Percentiles rank a stretch among this genome's conserved stretches.
Evolutionary conservation across 139 green algal species (phyloP).

Genomic region (Coelastrella sp.): DNA sequence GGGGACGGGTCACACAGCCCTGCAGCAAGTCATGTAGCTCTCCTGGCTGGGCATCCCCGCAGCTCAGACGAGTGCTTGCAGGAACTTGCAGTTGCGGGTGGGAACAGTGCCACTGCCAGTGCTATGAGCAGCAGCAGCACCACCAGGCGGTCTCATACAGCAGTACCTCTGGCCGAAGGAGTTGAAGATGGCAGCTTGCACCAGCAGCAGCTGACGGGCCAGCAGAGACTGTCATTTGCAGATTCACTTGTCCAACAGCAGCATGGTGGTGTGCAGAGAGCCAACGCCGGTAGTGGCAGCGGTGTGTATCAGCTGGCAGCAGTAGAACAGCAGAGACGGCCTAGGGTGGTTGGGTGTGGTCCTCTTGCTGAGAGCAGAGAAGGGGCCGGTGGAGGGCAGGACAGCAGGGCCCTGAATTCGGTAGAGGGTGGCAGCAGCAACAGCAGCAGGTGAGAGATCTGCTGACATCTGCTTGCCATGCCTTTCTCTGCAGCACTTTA

Average conservation of each 20-base stretch:
- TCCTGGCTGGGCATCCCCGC: not conserved
- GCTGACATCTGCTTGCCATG: not conserved
- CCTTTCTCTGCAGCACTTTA: not conserved
- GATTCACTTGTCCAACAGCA: no score
- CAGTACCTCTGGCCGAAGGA: slow-evolving; percentile 29
- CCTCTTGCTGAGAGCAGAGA: not conserved
- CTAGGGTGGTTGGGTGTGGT: not conserved
- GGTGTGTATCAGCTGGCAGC: no score
- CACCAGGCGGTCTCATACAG: not conserved
- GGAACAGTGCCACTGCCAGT: not conserved
- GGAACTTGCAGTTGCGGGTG: not conserved
- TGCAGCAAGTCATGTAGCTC: not conserved
- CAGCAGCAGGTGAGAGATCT: not conserved
- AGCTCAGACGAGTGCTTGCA: not conserved
- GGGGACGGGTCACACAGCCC: not conserved
- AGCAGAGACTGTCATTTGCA: not conserved
- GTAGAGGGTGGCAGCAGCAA: not conserved
- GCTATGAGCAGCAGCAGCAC: slow-evolving; percentile 14
- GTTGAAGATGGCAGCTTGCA: not conserved
- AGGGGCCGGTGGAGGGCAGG: not conserved
- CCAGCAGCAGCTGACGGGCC: not conserved
- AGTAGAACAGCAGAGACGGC: not conserved
- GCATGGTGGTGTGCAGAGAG: no score
- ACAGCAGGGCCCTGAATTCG: not conserved
- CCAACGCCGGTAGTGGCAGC: no score